phyloP scores from a whole-genome alignment of 2,329 filamentous ascomycete species.

The Cryphonectria carpinicola region DNA sequence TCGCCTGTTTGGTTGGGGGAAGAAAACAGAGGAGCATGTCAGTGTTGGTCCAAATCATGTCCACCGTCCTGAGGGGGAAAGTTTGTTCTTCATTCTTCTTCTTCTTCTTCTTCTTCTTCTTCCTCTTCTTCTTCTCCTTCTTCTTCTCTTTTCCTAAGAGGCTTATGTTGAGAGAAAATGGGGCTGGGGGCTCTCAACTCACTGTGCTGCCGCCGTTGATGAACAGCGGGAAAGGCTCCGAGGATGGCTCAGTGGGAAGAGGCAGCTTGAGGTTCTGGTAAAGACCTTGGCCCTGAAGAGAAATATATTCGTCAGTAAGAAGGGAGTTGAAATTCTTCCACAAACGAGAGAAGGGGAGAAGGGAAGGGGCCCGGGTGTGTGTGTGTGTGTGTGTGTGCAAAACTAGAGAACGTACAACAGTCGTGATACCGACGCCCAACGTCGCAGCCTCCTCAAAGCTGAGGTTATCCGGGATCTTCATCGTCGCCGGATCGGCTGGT shows the following conservation, averaged over 20 bases:
- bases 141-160: neutral
- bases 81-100: no score
- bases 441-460: constrained; percentile 51
- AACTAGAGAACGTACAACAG: constrained; percentile 39
- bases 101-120: no score
- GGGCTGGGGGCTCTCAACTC: neutral
- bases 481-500: constrained; percentile 43
- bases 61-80: neutral
- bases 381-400: no score
- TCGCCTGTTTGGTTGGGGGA: constrained; percentile 38
- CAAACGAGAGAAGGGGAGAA: neutral
- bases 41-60: neutral
- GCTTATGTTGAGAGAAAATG: neutral
- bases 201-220: constrained; percentile 51
- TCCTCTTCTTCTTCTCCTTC: no score
- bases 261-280: constrained; percentile 51
- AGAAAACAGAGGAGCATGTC: neutral
- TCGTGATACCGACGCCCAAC: constrained; percentile 45
- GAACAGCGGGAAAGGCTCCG: constrained; percentile 30
- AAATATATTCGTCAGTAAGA: neutral
- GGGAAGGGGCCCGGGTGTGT: no score
- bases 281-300: constrained; percentile 48
- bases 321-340: neutral
- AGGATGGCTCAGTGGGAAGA: constrained; percentile 45
- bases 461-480: constrained; percentile 50